Evolutionary conservation across 2,329 filamentous ascomycete species (phyloP).

Genomic region (Ophiostoma piceae): DNA sequence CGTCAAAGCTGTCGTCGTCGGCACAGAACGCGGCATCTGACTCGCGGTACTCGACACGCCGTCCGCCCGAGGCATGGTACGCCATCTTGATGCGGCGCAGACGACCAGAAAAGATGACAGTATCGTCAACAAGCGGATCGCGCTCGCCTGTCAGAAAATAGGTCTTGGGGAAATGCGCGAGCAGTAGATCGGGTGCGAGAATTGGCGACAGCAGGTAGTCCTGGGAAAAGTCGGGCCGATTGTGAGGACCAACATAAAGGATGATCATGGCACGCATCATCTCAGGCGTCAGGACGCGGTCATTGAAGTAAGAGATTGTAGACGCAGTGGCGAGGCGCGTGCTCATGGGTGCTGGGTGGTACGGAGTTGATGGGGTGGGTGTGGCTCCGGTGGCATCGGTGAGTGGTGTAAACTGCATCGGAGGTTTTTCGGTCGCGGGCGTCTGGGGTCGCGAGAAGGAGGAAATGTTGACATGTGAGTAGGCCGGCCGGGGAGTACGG

Average conservation of each 20-base stretch:
- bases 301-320: constrained; percentile 98
- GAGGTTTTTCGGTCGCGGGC: not conserved
- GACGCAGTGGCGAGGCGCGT: constrained; percentile 90
- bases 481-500: constrained; percentile 23
- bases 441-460: constrained; percentile 18
- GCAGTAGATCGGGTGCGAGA: constrained; percentile 75
- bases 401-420: not conserved
- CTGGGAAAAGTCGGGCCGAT: constrained; percentile 84
- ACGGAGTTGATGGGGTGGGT: constrained; percentile 37
- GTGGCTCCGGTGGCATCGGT: not conserved
- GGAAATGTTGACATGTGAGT: constrained; percentile 25
- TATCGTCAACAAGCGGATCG: constrained; percentile 93
- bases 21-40: constrained; percentile 37
- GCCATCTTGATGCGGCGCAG: constrained; percentile 72
- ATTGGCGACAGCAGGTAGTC: constrained; percentile 90
- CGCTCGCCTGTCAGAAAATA: constrained; percentile 93
- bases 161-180: constrained; percentile 85
- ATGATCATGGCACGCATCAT: constrained; percentile 99
- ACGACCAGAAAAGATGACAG: constrained; percentile 87
- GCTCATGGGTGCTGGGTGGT: constrained; percentile 56
- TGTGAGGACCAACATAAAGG: constrained; percentile 88
- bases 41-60: constrained; percentile 47
- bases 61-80: constrained; percentile 45
- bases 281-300: constrained; percentile 87
- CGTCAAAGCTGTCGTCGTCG: constrained; percentile 53